Base-by-base conservation (phyloP, 1,284 basidiomycete genomes). In the Xerocomus nothofagi region DNA sequence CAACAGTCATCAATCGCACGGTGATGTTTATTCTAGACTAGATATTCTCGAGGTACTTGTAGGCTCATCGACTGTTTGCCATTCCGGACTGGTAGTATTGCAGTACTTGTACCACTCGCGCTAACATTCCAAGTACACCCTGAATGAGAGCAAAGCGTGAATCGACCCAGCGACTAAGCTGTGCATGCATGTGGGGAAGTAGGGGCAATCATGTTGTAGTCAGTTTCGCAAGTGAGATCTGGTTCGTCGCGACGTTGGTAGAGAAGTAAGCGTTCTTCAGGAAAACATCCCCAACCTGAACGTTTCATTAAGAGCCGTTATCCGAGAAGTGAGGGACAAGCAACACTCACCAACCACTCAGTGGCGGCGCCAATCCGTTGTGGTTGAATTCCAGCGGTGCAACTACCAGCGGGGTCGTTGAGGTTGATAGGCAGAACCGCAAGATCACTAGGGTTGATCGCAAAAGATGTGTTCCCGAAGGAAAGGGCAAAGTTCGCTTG, bases 181-280 rank as follows among this genome's bases (percentile, higher is more conserved):
- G 14, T 14, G 26, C 29, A 21, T 37, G 14, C 11, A 15, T 20
- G 33, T 24, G 9, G 3, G 15, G 34, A 2, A 4, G 4, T 29
- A 12, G n/a, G 14, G 5, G 2, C 6, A 4, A 49, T 63, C 43
- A 67, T 21, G 43, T 15, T 17, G 51, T 53, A 14, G 50, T 38
- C 40, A 81, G 70, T 62, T 77, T 76, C 11, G 88, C 90, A 50
- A 93, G 76, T 41, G 81, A 84, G 49, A 93, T 77, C 43, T 76
- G 71, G 69, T 93, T 88, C 61, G 80, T 78, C 26, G 69, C 69
- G 9, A 84, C 79, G 60, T 92, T 79, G 9, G 82, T 86, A 11
- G 85, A 88, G 68, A 88, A 87, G 68, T 89, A 89, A 1, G 79
- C 87, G 62, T 88, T 90, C 78, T 89, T 88, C 61, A 89, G 72